A percentile compares a stretch with the other conserved stretches of the same genome.
Conservation (phyloP, 2,329 filamentous ascomycete species). For the Nemania serpens region DNA sequence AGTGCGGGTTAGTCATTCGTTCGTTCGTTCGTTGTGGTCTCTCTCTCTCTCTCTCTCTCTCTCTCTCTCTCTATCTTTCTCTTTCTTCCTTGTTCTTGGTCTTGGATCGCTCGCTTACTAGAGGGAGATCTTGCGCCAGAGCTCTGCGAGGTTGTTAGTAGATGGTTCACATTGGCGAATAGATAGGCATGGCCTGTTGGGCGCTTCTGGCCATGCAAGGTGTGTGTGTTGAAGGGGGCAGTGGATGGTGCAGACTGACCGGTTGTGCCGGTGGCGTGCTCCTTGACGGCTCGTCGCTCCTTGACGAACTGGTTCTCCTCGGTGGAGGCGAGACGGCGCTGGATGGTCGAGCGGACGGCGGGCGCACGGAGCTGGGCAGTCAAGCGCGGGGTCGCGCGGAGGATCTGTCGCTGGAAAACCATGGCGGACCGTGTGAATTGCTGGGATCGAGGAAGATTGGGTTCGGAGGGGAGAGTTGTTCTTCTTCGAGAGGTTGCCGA, state of each 20-base stretch:
- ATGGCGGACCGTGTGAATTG: slow-evolving; percentile 51
- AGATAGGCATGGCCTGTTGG: background rate
- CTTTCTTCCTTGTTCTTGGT: too few relatives aligned
- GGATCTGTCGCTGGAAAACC: slow-evolving; percentile 65
- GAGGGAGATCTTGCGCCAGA: slow-evolving; percentile 95
- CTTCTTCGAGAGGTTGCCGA: slow-evolving; percentile 44
- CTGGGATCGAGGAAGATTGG: background rate
- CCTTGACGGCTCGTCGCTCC: slow-evolving; percentile 87
- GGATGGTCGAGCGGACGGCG: slow-evolving; percentile 60
- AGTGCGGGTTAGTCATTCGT: slow-evolving; percentile 1
- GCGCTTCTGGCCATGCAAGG: too few relatives aligned
- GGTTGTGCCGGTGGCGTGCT: slow-evolving; percentile 83
- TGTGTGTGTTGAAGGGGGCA: too few relatives aligned
- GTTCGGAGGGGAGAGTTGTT: slow-evolving; percentile 32
- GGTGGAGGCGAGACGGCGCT: slow-evolving; percentile 75
- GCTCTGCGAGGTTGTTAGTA: slow-evolving; percentile 59
- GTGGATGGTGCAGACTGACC: too few relatives aligned
- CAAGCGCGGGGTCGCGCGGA: slow-evolving; percentile 67
- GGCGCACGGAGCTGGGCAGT: slow-evolving; percentile 61
- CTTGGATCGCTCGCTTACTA: slow-evolving; percentile 67
- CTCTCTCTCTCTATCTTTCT: too few relatives aligned
- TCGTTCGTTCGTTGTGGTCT: background rate
- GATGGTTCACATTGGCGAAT: slow-evolving; percentile 37
- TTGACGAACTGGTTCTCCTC: slow-evolving; percentile 88
- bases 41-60: too few relatives aligned